Evolutionary conservation across 306 rosid species (phyloP).

Genomic region (Hippophae tibetana): DNA sequence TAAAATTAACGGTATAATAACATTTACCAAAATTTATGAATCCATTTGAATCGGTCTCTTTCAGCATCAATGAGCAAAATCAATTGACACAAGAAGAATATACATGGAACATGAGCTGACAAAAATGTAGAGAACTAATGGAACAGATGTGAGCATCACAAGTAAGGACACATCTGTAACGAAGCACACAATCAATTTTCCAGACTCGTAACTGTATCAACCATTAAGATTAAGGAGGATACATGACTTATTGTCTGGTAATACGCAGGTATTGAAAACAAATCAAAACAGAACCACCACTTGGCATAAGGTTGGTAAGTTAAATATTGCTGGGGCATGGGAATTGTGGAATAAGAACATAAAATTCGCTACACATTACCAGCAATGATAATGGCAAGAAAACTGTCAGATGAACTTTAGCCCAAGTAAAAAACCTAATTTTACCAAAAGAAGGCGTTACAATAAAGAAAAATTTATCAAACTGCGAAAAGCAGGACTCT

Average conservation of each 20-base stretch:
- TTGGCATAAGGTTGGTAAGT: constrained; percentile 11
- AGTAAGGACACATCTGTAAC: constrained; percentile 28
- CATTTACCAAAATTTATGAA: no score
- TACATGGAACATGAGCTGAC: no score
- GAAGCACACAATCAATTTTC: constrained; percentile 27
- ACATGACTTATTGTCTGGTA: constrained; percentile 51
- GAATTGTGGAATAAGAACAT: constrained; percentile 17
- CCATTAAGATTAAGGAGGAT: constrained; percentile 21
- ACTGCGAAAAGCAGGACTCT: constrained; percentile 13
- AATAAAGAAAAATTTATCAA: constrained; percentile 7
- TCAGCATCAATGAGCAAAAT: no score
- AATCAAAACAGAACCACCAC: neutral
- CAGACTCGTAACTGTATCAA: constrained; percentile 39
- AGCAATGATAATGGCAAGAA: constrained; percentile 6
- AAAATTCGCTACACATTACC: constrained; percentile 30
- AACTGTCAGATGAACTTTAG: neutral
- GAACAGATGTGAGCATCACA: constrained; percentile 35
- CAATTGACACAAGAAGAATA: no score
- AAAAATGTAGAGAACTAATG: constrained; percentile 20
- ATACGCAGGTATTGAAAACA: neutral
- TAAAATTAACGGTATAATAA: no score
- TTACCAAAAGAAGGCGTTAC: constrained; percentile 19
- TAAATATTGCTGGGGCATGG: constrained; percentile 40
- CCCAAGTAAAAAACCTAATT: neutral
- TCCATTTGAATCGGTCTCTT: neutral